Percentiles rank a stretch among this genome's conserved stretches.
These are phyloP conservation scores for Tolypocladium amazonense DNA, from an alignment of 2,329 filamentous ascomycete genomes.

Conservation along the genomic window DNA sequence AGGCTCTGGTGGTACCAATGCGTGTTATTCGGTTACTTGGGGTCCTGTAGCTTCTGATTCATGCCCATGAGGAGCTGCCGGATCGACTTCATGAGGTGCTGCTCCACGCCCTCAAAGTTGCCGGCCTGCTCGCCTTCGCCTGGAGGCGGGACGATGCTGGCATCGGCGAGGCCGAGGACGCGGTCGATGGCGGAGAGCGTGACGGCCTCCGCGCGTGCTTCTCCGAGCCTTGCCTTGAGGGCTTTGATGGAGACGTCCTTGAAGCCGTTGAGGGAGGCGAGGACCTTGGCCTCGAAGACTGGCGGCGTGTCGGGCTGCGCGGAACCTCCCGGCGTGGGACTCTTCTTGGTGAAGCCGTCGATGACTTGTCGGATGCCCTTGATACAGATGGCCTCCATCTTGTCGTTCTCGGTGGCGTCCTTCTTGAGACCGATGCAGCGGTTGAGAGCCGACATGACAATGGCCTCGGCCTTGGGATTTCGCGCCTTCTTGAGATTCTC, in stretches of 20 bases:
- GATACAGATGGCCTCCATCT: conserved; percentile 36
- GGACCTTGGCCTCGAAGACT: conserved; percentile 28
- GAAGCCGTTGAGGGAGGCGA: conserved; percentile 31
- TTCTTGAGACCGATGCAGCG: conserved; percentile 37
- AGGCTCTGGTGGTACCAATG: not conserved
- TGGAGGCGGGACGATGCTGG: conserved; percentile 26
- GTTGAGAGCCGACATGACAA: conserved; percentile 43
- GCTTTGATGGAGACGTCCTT: conserved; percentile 34
- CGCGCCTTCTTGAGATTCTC: conserved; percentile 33
- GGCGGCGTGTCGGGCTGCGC: conserved; percentile 13
- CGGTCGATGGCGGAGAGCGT: conserved; percentile 40
- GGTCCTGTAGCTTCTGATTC: conserved; percentile 25
- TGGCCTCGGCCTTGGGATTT: conserved; percentile 31
- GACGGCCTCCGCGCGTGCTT: conserved; percentile 32
- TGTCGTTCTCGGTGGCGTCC: conserved; percentile 30
- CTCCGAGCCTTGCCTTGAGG: conserved; percentile 28
- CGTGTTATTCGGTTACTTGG: not conserved
- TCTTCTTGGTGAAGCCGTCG: conserved; percentile 29
- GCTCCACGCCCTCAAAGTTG: conserved; percentile 28
- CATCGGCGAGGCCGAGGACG: conserved; percentile 34
- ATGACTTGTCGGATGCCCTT: conserved; percentile 31
- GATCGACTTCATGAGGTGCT: conserved; percentile 29
- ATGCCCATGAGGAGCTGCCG: conserved; percentile 27
- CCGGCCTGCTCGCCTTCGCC: conserved; percentile 19
- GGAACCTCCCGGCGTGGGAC: conserved; percentile 18